A percentile compares a stretch with the other conserved stretches of the same genome.
phyloP scores from a whole-genome alignment of 257 asterid genomes.

The Nicotiana paniculata region DNA sequence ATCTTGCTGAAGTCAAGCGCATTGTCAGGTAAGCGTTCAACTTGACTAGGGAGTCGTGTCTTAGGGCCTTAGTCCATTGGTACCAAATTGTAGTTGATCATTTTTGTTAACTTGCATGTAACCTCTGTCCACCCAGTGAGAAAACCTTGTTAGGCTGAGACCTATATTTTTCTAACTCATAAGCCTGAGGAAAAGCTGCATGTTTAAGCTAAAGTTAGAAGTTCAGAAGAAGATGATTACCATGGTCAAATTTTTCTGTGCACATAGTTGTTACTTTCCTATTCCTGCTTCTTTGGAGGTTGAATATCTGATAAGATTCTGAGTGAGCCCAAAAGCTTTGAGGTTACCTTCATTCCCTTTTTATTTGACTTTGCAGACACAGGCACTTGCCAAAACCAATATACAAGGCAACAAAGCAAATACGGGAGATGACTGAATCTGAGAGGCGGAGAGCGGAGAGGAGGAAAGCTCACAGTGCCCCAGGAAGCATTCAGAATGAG shows the following conservation, averaged over 20 bases:
- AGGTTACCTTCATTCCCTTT: background rate
- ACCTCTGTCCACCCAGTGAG: background rate
- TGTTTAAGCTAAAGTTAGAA: background rate
- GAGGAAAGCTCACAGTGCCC: slow-evolving; percentile 88
- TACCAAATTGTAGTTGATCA: background rate
- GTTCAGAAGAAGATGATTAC: background rate
- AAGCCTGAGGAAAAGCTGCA: background rate
- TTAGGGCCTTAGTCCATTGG: background rate
- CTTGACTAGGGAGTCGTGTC: background rate
- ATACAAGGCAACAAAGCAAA: slow-evolving; percentile 59
- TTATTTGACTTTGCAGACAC: slow-evolving; percentile 51
- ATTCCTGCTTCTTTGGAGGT: background rate
- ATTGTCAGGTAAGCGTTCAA: slow-evolving; percentile 60
- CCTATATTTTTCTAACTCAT: background rate
- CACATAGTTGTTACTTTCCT: background rate
- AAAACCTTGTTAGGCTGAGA: background rate
- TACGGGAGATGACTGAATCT: slow-evolving; percentile 55
- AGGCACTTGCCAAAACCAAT: slow-evolving; percentile 84
- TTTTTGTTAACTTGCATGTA: background rate
- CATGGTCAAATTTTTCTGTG: background rate
- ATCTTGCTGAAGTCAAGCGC: slow-evolving; percentile 85
- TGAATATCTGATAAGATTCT: background rate
- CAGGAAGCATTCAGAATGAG: slow-evolving; percentile 56
- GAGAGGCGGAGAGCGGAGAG: slow-evolving; percentile 64
- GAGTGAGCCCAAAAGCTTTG: background rate